Base-by-base conservation (phyloP, 2,329 filamentous ascomycete species). In the Curvularia spicifera region DNA sequence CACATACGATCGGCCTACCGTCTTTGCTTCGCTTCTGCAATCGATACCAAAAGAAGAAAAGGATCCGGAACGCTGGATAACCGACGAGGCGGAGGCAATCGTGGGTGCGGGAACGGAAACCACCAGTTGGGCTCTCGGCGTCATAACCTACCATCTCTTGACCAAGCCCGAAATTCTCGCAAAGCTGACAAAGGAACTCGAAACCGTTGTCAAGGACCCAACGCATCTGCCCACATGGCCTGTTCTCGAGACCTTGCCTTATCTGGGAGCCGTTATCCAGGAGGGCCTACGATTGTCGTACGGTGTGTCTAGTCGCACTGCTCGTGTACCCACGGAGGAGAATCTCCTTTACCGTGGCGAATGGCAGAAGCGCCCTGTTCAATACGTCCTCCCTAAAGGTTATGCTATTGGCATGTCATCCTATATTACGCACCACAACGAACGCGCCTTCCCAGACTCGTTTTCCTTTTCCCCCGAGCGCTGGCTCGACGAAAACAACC, bases 31-130 rank as follows among this genome's bases (percentile, higher is more conserved):
- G 0, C 61, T 70, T 1, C 22, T 70, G 0, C 59, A 62, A 24
- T 65, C 61, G 1, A 62, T 66, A 26, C 54, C 59, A 5, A 31
- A 59, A 1, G 40, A 60, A n/a, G 66, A 70, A 1, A 70, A 71
- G 31, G 64, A 63, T 12, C 18, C 18, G 20, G 58, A 61, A 13
- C 63, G 67, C n/a, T 68, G 74, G 13, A 53, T 77, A 5, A 60
- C 66, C 1, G 72, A 75, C 37, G 74, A 77, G 59, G 72, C 66
- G 9, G 60, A 68, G 26, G 71, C 65, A 7, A 63, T 76, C 1
- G 56, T 76, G 10, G 74, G 71, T 31, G 74, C 74, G 2, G 74
- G 73, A 8, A 76, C 74, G 20, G 71, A 75, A 24, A 77, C 74
- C 2, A 76, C 71, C 5, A 69, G 71, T 10, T 70, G 70, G 66